phyloP scores from a whole-genome alignment of 2,329 filamentous ascomycete species.

The Dactylonectria estremocensis region DNA sequence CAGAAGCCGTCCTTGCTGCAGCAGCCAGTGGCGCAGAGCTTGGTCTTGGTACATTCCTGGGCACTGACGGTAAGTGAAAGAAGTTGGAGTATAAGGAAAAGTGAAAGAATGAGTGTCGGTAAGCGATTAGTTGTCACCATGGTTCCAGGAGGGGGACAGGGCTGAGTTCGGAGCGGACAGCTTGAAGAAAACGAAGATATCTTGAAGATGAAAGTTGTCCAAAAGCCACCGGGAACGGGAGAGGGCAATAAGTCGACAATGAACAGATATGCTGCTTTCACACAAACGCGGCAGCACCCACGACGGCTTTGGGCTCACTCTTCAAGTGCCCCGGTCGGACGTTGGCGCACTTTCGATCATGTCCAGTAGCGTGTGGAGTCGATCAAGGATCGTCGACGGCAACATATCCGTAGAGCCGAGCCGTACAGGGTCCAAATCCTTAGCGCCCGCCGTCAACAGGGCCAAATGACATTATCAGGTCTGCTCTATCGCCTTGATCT shows the following conservation, averaged over 20 bases:
- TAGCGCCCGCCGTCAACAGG: too few relatives aligned
- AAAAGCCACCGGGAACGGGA: not conserved
- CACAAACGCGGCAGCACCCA: not conserved
- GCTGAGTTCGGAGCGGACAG: not conserved
- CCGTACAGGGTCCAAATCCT: too few relatives aligned
- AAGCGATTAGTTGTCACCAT: not conserved
- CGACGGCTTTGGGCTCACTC: not conserved
- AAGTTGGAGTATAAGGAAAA: not conserved
- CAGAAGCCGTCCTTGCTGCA: not conserved
- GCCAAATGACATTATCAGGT: too few relatives aligned
- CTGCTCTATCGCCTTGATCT: too few relatives aligned
- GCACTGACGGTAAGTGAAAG: not conserved
- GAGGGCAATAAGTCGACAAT: not conserved
- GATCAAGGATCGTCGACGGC: not conserved
- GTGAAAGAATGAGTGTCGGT: not conserved
- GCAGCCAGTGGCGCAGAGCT: not conserved
- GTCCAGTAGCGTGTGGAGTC: not conserved
- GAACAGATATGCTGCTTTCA: not conserved
- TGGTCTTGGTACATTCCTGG: not conserved
- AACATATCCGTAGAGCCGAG: not conserved
- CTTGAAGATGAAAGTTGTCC: not conserved
- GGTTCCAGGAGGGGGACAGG: not conserved
- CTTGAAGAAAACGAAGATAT: not conserved
- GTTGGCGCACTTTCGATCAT: not conserved
- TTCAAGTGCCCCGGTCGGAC: not conserved